These are phyloP conservation scores for Ogataea henricii DNA, from an alignment of 805 yeast genomes.

Conservation along the genomic window DNA sequence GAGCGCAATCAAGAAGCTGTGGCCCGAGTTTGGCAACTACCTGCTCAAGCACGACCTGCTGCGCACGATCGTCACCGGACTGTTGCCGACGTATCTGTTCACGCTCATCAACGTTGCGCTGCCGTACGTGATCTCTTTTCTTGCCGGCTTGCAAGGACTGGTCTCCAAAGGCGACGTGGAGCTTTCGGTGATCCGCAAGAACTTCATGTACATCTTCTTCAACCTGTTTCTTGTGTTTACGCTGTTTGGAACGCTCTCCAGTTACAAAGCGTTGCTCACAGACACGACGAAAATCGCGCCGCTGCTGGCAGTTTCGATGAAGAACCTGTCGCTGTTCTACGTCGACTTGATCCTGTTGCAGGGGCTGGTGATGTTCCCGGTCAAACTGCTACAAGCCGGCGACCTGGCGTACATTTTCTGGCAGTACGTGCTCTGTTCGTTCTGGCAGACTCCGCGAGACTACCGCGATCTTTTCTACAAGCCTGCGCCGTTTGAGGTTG, in stretches of 20 bases:
- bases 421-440: slow-evolving; percentile 38
- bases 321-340: slow-evolving; percentile 53
- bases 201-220: slow-evolving; percentile 61
- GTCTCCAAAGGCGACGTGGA: slow-evolving; percentile 61
- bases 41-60: slow-evolving; percentile 52
- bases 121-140: slow-evolving; percentile 56
- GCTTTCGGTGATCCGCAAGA: slow-evolving; percentile 56
- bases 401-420: slow-evolving; percentile 50
- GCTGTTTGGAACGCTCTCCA: slow-evolving; percentile 61
- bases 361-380: slow-evolving; percentile 67
- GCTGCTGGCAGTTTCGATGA: slow-evolving; percentile 53
- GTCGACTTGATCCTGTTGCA: slow-evolving; percentile 67
- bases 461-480: slow-evolving; percentile 53
- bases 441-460: slow-evolving; percentile 51
- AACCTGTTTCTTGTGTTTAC: slow-evolving; percentile 63
- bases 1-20: slow-evolving; percentile 54
- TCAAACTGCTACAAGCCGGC: slow-evolving; percentile 55
- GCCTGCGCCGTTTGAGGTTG: slow-evolving; percentile 62
- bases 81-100: slow-evolving; percentile 61
- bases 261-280: slow-evolving; percentile 56
- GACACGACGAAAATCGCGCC: slow-evolving; percentile 63
- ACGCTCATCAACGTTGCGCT: slow-evolving; percentile 52
- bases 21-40: slow-evolving; percentile 61
- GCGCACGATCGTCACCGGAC: slow-evolving; percentile 60
- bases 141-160: slow-evolving; percentile 54